Base-by-base conservation (phyloP, 2,329 filamentous ascomycete genomes). In the Beauveria bassiana region DNA sequence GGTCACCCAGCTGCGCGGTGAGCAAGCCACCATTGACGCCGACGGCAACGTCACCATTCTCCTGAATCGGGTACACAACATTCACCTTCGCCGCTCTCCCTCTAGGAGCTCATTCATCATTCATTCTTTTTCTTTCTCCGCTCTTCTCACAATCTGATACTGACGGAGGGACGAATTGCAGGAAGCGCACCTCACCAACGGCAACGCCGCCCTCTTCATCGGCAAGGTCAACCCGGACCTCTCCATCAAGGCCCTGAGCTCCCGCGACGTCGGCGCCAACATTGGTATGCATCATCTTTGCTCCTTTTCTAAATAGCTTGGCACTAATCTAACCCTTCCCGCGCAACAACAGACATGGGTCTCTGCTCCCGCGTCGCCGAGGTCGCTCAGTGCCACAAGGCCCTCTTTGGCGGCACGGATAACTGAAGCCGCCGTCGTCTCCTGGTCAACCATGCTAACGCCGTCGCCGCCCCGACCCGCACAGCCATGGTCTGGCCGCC, bases 331-430 rank as follows among this genome's bases (percentile, higher is more conserved):
- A 24, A 58, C 42, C 31, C 34, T 38, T 38, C 5, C 14, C 34
- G 34, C 34, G 34, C 34, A 38, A 14, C 34, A 38, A 45, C 28
- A 93, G 92, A 97, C 75, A 90, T 89, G 74, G 81, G 80, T 59
- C 82, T 91, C 40, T 88, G 86, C 63, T 86, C 90, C 62, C 85
- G 88, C 0, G 89, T 97, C 3, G 93, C 96, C 18, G 90, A 97
- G 62, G 87, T 86, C 42, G 95, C 91, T 40, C 93, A 97, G 75
- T 83, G 86, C 55, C 85, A 91, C 71, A 90, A 88, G 70, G 79
- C 86, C 64, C 88, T 98, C 57, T 97, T 97, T 72, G 68, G 77
- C 42, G 92, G 90, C 70, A 28, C 28, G 9, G 82, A 84, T 60
- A 71, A 74, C 66, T 75, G 72, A 75, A 65, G 70, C 60, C 66